phyloP scores from a whole-genome alignment of 495 filamentous ascomycete species.

The Penicillium coffeae region DNA sequence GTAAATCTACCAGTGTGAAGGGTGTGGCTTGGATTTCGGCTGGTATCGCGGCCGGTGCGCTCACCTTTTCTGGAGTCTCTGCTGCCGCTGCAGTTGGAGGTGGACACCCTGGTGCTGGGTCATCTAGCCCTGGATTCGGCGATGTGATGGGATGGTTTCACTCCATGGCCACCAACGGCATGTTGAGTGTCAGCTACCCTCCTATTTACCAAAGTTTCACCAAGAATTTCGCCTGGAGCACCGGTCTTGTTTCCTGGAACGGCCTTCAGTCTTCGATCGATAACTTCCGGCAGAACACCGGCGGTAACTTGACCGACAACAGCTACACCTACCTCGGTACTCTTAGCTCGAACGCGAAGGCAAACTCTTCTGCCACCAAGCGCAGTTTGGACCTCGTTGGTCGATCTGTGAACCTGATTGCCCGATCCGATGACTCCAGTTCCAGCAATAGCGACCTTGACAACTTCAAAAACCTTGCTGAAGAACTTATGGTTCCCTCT shows the following conservation, averaged over 20 bases:
- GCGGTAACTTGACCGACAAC: constrained; percentile 78
- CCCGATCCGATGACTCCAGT: constrained; percentile 43
- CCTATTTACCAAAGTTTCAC: constrained; percentile 80
- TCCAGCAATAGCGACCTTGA: constrained; percentile 31
- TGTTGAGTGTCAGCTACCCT: constrained; percentile 88
- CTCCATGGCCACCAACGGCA: constrained; percentile 88
- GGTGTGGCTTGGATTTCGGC: constrained; percentile 82
- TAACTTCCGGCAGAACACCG: constrained; percentile 71
- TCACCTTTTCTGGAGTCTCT: constrained; percentile 69
- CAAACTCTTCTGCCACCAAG: constrained; percentile 35
- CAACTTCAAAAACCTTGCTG: constrained; percentile 71
- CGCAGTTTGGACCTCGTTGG: constrained; percentile 54
- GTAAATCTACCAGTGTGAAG: constrained; percentile 70
- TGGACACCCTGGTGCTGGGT: constrained; percentile 58
- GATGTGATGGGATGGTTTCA: constrained; percentile 92
- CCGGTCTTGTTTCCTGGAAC: constrained; percentile 78
- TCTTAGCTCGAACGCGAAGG: constrained; percentile 40
- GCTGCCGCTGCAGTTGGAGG: constrained; percentile 64
- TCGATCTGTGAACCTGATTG: constrained; percentile 46
- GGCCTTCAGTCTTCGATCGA: constrained; percentile 81
- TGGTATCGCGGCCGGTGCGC: constrained; percentile 80
- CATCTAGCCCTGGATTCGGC: constrained; percentile 76
- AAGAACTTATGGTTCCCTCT: constrained; percentile 77
- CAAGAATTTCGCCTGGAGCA: constrained; percentile 91
- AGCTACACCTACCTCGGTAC: constrained; percentile 73